Base-by-base conservation (phyloP, 1,284 basidiomycete species). In the Mycena sp. region DNA sequence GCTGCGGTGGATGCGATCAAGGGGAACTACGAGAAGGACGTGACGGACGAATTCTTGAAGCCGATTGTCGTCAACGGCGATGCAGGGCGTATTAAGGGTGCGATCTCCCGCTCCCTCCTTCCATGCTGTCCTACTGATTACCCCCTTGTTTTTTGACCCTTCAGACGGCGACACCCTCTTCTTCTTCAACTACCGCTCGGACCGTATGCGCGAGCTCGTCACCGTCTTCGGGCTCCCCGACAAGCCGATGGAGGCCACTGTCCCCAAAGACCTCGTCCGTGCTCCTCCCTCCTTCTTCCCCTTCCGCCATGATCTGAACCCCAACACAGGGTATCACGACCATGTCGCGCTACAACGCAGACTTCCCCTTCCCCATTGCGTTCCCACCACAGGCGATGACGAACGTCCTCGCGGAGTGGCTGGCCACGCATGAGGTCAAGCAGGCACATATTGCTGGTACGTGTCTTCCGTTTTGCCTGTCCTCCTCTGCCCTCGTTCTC, bases 171-270 rank as follows among this genome's bases (percentile, higher is more conserved):
- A 29, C 29, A 49, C 94, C 0, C 72, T 96, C 10, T 96, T 95
- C 85, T 90, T 93, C 80, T 96, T 95, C 88, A 96, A 96, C 83
- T 96, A 96, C 78, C 91, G 95, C 65, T 95, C 94, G 2, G 95
- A 96, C 77, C 90, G 95, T 63, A 94, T 96, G 91, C 88, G 95
- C 48, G 94, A 97, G 78, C 89, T 96, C 67, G 84, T 80, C 16
- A 80, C 86, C 21, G 87, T 96, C 4, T 86, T 96, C 58, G 94
- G 93, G 19, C 78, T 91, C 17, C 87, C 87, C 1, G 89, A 93
- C 70, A 93, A 92, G 77, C 93, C 93, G 0, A 87, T 94, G 77
- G 91, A 94, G 55, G 85, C 93, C 26, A 82, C 85, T 26, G 78
- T 96, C 19, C 94, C 94, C n/a, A 88, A 90, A 70, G 83, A 93